Base-by-base conservation (phyloP, 495 filamentous ascomycete genomes). In the Tuber umbilicatum region DNA sequence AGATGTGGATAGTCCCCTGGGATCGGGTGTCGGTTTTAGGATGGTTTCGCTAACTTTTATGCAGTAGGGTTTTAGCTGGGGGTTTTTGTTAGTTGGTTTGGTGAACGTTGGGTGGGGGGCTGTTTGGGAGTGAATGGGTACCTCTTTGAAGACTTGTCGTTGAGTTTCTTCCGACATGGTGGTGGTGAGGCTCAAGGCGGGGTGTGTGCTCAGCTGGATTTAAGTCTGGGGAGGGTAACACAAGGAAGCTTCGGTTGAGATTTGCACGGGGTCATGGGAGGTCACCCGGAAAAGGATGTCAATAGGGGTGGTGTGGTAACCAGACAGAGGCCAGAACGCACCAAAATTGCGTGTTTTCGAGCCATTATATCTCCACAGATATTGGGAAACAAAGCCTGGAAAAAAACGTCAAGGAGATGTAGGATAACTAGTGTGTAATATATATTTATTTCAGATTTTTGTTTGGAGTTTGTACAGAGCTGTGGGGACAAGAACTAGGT, bases 141-240 rank as follows among this genome's bases (percentile, higher is more conserved):
- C 55, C 55, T 64, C 55, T 31, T 64, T 31, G 55, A 64, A 64
- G 55, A 64, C 55, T 64, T 64, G 55, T 64, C 55, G 27, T 35
- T 64, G 55, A 4, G 55, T 64, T 64, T 64, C 55, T 31, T 64
- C 55, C 12, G 55, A 64, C 55, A 64, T 64, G 55, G 27, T 35
- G 27, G 55, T 64, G 55, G 55, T 31, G 55, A 35, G 55, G 55
- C 55, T 64, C 55, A 64, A 64, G 27, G 55, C 17, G 27, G 55
- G n/a, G n/a, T 27, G 50, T 14, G 55, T 35, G 27, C 16, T 5
- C 3, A 1, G 27, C 35, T 27, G 4, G 55, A 31, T 31, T 35
- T 35, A 64, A 35, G 55, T 64, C 35, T 35, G 27, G 4, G 55
- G n/a, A 64, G 55, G 55, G 55, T 64, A 64, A 64, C 55, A 64